Base-by-base conservation (phyloP, 371 early-diverging fungal genomes). In the Actinomucor elegans region DNA sequence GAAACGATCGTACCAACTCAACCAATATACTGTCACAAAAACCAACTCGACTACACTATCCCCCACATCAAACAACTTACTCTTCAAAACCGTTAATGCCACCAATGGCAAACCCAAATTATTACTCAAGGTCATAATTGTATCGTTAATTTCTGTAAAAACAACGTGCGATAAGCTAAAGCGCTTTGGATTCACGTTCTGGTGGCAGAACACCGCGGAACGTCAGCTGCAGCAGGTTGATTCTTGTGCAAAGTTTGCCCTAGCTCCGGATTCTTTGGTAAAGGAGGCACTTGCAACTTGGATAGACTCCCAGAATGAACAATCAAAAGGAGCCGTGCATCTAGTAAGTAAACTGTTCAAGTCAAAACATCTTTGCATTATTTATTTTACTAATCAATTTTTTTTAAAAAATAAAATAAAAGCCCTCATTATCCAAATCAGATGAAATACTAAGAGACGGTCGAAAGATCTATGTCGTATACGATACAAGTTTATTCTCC, bases 221-320 rank as follows among this genome's bases (percentile, higher is more conserved):
- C 40, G 18, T 7, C 35, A 37, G 4, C 29, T 48, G 28, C 48
- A 57, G 21, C 28, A 48, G 4, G 45, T 48, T 12, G 23, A 48
- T 26, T 49, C 53, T 24, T 43, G 54, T 26, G 57, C 52, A 14
- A 63, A 63, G 35, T 49, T 63, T 32, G 52, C 53, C 21, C 34
- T 61, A n/a, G 56, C 55, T 3, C 61, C 61, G 11, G 52, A 61
- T 36, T 51, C 56, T 11, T 41, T 61, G 47, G 61, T 61, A 12
- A 61, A 51, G 56, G 61, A 61, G 61, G 55, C 61, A 12, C 44
- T 61, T 33, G 33, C 43, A 32, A 55, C 49, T 40, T 61, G 61
- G 61, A 51, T 51, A 8, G 11, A 46, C 28, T 54, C 35, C 37
- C 46, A 50, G 37, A 51, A 55, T 15, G 50, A 49, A 45, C 38